Evolutionary conservation across 116 monocot genomes (phyloP), one percentile per base, ranked within the genome.

Genomic region (Posidonia oceanica): DNA sequence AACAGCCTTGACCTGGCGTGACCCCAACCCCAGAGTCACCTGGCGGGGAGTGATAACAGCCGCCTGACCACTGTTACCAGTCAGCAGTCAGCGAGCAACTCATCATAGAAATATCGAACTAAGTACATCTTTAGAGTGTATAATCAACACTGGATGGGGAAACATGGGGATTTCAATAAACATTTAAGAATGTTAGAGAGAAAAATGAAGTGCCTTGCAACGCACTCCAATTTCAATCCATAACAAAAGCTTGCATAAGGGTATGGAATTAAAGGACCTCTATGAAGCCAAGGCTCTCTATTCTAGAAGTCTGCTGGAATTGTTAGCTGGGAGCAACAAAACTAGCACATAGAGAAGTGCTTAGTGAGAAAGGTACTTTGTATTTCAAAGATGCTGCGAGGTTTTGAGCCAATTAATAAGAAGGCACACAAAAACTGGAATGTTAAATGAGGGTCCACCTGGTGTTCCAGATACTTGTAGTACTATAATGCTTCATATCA

Each of bases 31-130:
- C 38, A 78, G 38, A 38, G 80, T 85, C 71, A 99, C 93, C 64
- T 76, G 78, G 52, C 93, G 85, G 72, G 99, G 99, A 71, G 99
- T 93, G 64, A 93, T 99, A 74, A 91, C 88, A 61, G 94, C 99
- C 80, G 90, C 88, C 76, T 99, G 99, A 59, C 99, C 99, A 74
- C 98, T 98, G 85, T 13, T 86, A 74, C 70, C 54, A 78, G 75
- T 69, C 38, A 75, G 10, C 79, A 68, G 69, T 76, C 70, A 82
- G 44, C 55, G 59, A 57, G 22, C 61, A 73, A 14, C 22, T 4
- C 12, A 72, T 41, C 13, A 59, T 58, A 14, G 20, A 39, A 44
- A 18, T 7, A 53, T 54, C 22, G 42, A 55, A 36, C 4, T 14
- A 13, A 13, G 6, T 36, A n/a, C 37, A 7, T 57, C 7, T 39